Conservation (phyloP, 2,329 filamentous ascomycete species). For the Talaromyces sp. region DNA sequence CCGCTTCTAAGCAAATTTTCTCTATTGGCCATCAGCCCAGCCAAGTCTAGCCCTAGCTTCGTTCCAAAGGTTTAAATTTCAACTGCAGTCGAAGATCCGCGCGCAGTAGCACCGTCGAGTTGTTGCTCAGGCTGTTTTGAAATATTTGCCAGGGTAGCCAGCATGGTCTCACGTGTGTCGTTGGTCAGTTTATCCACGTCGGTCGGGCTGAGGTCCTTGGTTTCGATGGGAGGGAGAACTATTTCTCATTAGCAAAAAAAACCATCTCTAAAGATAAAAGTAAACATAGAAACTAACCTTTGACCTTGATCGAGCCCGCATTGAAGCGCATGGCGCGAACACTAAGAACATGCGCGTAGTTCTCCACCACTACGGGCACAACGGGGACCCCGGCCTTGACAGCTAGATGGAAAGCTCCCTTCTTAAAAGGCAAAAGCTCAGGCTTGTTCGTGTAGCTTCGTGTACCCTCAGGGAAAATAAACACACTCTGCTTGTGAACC, state of each 20-base stretch:
- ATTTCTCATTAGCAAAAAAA: neutral
- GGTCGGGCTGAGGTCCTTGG: conserved; percentile 62
- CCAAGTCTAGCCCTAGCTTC: neutral
- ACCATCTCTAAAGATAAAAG: no score
- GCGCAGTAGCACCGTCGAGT: conserved; percentile 14
- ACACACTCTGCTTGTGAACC: conserved; percentile 55
- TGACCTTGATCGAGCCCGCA: conserved; percentile 65
- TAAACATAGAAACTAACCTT: conserved; percentile 54
- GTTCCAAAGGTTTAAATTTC: conserved; percentile 25
- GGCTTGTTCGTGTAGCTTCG: conserved; percentile 81
- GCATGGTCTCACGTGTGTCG: conserved; percentile 68
- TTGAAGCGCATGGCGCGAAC: conserved; percentile 60
- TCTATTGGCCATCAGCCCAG: neutral
- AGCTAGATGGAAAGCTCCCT: conserved; percentile 94
- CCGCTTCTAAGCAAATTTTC: neutral
- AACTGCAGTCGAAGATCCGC: conserved; percentile 26
- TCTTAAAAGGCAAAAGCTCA: conserved; percentile 89
- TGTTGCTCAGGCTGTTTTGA: conserved; percentile 21
- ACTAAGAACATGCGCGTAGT: conserved; percentile 69
- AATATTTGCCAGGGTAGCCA: conserved; percentile 50
- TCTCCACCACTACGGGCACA: conserved; percentile 75
- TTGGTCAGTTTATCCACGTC: conserved; percentile 71
- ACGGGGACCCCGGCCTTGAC: conserved; percentile 91
- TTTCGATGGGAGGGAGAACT: conserved; percentile 79
- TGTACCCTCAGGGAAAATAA: conserved; percentile 70